Evolutionary conservation across 2,329 filamentous ascomycete genomes (phyloP).

Genomic region (Trichothecium roseum): DNA sequence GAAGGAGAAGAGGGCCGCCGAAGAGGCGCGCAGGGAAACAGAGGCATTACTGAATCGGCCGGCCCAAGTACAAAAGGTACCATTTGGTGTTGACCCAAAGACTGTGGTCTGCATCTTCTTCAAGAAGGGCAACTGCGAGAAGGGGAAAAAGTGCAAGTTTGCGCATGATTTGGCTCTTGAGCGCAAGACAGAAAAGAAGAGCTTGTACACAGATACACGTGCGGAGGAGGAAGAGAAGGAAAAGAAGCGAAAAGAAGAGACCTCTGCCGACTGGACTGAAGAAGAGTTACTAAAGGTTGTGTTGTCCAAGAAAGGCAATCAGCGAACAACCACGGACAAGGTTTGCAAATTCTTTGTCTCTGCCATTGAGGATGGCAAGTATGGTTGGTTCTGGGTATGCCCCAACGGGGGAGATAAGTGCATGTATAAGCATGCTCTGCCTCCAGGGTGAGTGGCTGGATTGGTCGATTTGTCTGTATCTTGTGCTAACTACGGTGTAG

Average conservation of each 20-base stretch:
- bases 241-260: conserved; percentile 78
- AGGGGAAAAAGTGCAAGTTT: conserved; percentile 97
- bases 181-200: conserved; percentile 85
- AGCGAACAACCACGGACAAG: conserved; percentile 89
- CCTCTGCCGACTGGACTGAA: conserved; percentile 95
- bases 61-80: conserved; percentile 92
- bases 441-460: conserved; percentile 64
- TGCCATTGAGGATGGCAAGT: conserved; percentile 96
- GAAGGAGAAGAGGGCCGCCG: conserved; percentile 84
- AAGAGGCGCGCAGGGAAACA: conserved; percentile 70
- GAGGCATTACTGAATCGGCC: conserved; percentile 81
- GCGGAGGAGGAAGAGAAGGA: conserved; percentile 58
- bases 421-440: conserved; percentile 96
- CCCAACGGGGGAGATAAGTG: conserved; percentile 95
- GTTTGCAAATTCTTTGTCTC: conserved; percentile 99
- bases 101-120: conserved; percentile 93
- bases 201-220: conserved; percentile 78
- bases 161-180: conserved; percentile 83
- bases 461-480: conserved; percentile 4
- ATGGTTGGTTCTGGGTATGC: conserved; percentile 98
- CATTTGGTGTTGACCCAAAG: conserved; percentile 96
- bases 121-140: conserved; percentile 96
- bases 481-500: conserved; percentile 33
- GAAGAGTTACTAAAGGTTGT: conserved; percentile 89
- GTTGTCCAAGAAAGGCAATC: conserved; percentile 93